Evolutionary conservation across 768 basidiomycete species (phyloP), one percentile per base, ranked within the genome.

Genomic region (Cyclocybe aegerita): DNA sequence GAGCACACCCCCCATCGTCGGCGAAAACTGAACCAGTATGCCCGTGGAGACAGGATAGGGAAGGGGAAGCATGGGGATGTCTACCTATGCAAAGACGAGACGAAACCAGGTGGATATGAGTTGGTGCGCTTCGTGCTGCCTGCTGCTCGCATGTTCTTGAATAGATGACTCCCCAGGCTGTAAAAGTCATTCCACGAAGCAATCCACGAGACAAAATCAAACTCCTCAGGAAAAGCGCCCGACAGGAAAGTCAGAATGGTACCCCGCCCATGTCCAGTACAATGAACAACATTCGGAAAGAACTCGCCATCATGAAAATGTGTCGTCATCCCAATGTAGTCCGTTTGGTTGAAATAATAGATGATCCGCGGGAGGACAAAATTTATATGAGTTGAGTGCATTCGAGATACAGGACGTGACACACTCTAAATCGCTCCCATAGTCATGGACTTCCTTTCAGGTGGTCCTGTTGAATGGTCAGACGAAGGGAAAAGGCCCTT

Each of bases 301-400:
- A 95, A 70, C 88, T 95, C 39, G 92, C 92, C 3, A 88, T 96
- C 63, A 89, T 97, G 87, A 93, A 90, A 73, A 87, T 86, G 58
- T 89, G 87, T 63, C 74, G 81, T 41, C 90, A 93, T 63, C 80
- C 83, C 2, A 82, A 93, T 65, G 77, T 93, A 41, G 91, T 91
- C 14, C 77, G 81, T 47, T 75, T 96, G 50, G 76, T 88, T 50
- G 94, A 97, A 66, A 90, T 95, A 60, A 91, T 97, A 55, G 93
- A 96, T 66, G 93, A 94, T 67, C 83, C 82, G 39, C 75, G 77
- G 34, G 83, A 83, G 38, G 86, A 88, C 56, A 86, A 88, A 67
- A 86, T 96, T 40, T 96, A 88, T 69, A 81, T 95, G 73, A 83
- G 90, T 91, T 23, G 23, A 23, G 23, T 23, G 23, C 23, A 23